These are phyloP conservation scores for Trichophyton mentagrophytes DNA, from an alignment of 2,329 filamentous ascomycete genomes.

Conservation along the genomic window DNA sequence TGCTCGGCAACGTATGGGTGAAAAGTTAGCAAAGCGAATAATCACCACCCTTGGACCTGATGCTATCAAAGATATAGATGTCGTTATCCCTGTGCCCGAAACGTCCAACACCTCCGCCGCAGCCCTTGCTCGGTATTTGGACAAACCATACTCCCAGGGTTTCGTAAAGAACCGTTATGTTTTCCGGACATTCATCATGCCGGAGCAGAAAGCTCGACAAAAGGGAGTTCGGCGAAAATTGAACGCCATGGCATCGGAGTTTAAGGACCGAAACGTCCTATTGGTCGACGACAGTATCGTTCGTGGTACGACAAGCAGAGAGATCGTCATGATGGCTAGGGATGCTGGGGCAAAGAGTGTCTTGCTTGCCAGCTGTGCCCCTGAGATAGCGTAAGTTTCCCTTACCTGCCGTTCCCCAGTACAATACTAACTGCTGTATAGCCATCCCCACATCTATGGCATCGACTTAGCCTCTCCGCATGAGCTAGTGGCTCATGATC, in stretches of 20 bases:
- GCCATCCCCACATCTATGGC: conserved; percentile 73
- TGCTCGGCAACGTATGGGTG: conserved; percentile 76
- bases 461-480: conserved; percentile 60
- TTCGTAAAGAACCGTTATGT: conserved; percentile 88
- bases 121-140: conserved; percentile 58
- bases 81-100: conserved; percentile 69
- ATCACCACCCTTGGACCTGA: conserved; percentile 54
- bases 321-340: conserved; percentile 71
- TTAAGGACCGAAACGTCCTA: conserved; percentile 64
- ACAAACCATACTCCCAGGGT: conserved; percentile 65
- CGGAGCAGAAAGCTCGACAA: conserved; percentile 65
- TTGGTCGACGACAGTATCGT: conserved; percentile 87
- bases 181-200: conserved; percentile 78
- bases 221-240: conserved; percentile 85
- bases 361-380: conserved; percentile 70
- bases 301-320: conserved; percentile 66
- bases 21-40: conserved; percentile 63
- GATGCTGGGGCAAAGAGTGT: conserved; percentile 74
- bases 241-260: conserved; percentile 74
- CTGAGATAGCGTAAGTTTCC: conserved; percentile 53
- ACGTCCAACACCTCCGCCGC: conserved; percentile 73
- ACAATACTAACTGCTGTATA: conserved; percentile 11
- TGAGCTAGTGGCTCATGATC: conserved; percentile 59
- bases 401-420: background rate
- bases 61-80: conserved; percentile 61